A percentile compares a stretch with the other conserved stretches of the same genome.
These are phyloP conservation scores for Plenodomus tracheiphilus DNA, from an alignment of 2,329 filamentous ascomycete genomes.

Conservation along the genomic window DNA sequence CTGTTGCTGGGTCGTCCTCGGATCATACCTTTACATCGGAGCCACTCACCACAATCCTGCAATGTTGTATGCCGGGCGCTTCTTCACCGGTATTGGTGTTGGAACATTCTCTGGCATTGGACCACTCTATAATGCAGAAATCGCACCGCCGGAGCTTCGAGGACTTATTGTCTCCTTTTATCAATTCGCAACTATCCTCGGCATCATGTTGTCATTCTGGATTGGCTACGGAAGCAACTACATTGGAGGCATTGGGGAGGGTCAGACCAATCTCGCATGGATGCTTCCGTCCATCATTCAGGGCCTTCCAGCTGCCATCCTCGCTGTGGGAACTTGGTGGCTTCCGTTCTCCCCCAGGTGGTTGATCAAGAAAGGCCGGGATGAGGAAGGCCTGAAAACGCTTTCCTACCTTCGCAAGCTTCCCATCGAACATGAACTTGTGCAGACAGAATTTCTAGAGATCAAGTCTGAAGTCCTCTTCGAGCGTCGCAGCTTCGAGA, in stretches of 20 bases:
- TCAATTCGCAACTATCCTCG: constrained; percentile 34
- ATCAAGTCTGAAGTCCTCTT: constrained; percentile 54
- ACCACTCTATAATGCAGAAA: constrained; percentile 53
- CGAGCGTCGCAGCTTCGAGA: constrained; percentile 48
- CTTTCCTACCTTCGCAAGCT: constrained; percentile 36
- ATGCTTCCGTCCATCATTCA: constrained; percentile 32
- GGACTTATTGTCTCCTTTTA: constrained; percentile 35
- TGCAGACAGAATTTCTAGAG: constrained; percentile 52
- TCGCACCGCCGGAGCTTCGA: constrained; percentile 32
- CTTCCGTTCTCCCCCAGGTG: constrained; percentile 31
- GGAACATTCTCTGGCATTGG: constrained; percentile 52
- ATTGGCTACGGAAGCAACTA: constrained; percentile 35
- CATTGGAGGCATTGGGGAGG: constrained; percentile 50
- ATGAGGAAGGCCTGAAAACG: constrained; percentile 25
- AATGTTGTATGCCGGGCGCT: constrained; percentile 54
- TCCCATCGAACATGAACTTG: constrained; percentile 35
- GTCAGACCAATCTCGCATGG: constrained; percentile 32
- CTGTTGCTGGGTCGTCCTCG: constrained; percentile 48
- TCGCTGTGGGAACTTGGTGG: constrained; percentile 32
- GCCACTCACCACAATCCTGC: constrained; percentile 46
- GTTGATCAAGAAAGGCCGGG: constrained; percentile 31
- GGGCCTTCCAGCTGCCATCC: constrained; percentile 25
- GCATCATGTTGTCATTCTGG: constrained; percentile 40
- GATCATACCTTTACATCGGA: constrained; percentile 51
- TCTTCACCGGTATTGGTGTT: constrained; percentile 56